Evolutionary conservation across 495 filamentous ascomycete genomes (phyloP), one percentile per base, ranked within the genome.

Genomic region (Penicillium odoratum): DNA sequence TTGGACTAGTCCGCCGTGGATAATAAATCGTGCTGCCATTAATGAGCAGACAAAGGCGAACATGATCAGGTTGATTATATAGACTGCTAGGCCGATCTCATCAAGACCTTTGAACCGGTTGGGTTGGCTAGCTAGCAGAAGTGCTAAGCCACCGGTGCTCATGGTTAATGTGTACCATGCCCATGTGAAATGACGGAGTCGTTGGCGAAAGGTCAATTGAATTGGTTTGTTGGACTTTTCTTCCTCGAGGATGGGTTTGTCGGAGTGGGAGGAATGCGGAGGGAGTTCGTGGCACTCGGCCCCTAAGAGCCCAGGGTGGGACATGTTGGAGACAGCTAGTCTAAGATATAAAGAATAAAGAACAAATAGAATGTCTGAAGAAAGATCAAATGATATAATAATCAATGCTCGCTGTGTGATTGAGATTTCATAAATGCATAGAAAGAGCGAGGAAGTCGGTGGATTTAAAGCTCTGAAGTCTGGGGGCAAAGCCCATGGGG

Each of bases 131-230:
- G 75, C 78, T 30, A 91, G 73, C 34, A 87, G 68, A 16, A 89
- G 74, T 25, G 87, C 82, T 10, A 90, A 69, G 9, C 86, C 87
- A 10, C 84, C 84, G 2, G 83, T 86, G 38, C 84, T 82, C 85
- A 89, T 89, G 16, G 82, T 85, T 16, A 85, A 66, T 10, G 84
- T 87, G 67, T 85, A 91, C 81, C 85, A 89, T 26, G 85, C 85
- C 82, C 85, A 88, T n/a, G 87, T 89, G 64, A 88, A 88, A 61
- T 88, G 87, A 53, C 81, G 74, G 4, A 88, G 70, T 5, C 86
- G 75, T 54, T 79, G 73, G 8, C 71, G 65, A 34, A 81, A 53
- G 48, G 29, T n/a, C 13, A 74, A 11, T 7, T 29, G 59, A 16
- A 45, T 30, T 18, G 53, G 58, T 15, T 67, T 68, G 29, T 65